Percentiles rank a stretch among this genome's conserved stretches.
Evolutionary conservation across 2,329 filamentous ascomycete genomes (phyloP).

Genomic region (Shiraia bambusicola): DNA sequence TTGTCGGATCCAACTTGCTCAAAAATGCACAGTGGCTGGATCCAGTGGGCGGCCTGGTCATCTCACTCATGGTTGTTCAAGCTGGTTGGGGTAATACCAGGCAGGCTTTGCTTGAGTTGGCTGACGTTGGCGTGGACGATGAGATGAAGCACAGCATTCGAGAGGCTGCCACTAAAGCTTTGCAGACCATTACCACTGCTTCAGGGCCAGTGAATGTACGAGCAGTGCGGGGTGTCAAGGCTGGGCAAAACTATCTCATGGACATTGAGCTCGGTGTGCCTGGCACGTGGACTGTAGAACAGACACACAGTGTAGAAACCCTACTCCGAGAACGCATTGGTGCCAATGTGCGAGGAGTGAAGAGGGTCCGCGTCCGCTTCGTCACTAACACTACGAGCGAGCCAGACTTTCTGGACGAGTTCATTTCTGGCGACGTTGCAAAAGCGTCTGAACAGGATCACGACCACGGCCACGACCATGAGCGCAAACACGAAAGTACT

Average conservation of each 20-base stretch:
- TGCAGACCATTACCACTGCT: conserved; percentile 44
- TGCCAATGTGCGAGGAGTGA: conserved; percentile 76
- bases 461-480: conserved; percentile 32
- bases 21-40: conserved; percentile 89
- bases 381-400: conserved; percentile 64
- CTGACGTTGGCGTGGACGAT: conserved; percentile 84
- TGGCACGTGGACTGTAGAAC: conserved; percentile 70
- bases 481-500: conserved; percentile 25
- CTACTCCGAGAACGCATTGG: conserved; percentile 72
- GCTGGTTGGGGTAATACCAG: conserved; percentile 86
- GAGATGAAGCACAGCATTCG: conserved; percentile 75
- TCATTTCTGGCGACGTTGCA: conserved; percentile 41
- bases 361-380: conserved; percentile 81
- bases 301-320: conserved; percentile 70
- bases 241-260: conserved; percentile 92
- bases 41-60: conserved; percentile 87
- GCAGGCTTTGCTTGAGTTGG: conserved; percentile 79
- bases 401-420: conserved; percentile 70
- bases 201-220: conserved; percentile 68
- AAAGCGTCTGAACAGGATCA: conserved; percentile 27
- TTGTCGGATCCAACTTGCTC: conserved; percentile 85
- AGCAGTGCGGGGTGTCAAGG: conserved; percentile 86
- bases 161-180: conserved; percentile 55
- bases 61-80: conserved; percentile 89
- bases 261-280: conserved; percentile 86